Conservation (phyloP, 179 eudicot genomes). For the Beta corolliflora region DNA sequence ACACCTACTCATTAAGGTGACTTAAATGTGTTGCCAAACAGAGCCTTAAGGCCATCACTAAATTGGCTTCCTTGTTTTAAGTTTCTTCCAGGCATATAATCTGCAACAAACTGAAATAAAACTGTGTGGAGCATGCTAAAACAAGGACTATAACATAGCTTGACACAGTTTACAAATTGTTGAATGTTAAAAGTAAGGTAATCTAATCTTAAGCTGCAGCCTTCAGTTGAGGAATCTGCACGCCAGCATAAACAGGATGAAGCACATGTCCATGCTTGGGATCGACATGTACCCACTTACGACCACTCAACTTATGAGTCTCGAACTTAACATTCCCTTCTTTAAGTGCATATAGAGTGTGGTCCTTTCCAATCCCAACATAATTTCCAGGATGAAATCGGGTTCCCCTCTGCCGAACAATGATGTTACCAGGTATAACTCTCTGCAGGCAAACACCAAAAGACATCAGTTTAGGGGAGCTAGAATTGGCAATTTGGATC, state of each 20-base stretch:
- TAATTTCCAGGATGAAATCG: constrained; percentile 88
- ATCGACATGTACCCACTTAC: constrained; percentile 91
- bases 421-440: constrained; percentile 90
- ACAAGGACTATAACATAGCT: not conserved
- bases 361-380: constrained; percentile 89
- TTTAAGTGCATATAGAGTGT: constrained; percentile 75
- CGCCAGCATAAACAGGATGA: constrained; percentile 64
- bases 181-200: not conserved
- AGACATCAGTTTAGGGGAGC: not conserved
- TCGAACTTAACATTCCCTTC: constrained; percentile 84
- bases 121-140: not conserved
- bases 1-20: too few relatives aligned
- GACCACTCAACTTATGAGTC: constrained; percentile 75
- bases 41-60: not conserved
- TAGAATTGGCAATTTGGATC: too few relatives aligned
- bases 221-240: constrained; percentile 5
- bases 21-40: too few relatives aligned
- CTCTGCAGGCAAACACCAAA: constrained; percentile 44
- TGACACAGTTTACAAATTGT: not conserved
- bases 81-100: not conserved
- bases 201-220: constrained; percentile 2
- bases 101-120: not conserved
- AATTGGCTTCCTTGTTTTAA: not conserved
- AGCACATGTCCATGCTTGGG: constrained; percentile 83
- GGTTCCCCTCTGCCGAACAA: constrained; percentile 86